phyloP scores from a whole-genome alignment of 164 flowering plant genomes.

The Tetracentron sinense region DNA sequence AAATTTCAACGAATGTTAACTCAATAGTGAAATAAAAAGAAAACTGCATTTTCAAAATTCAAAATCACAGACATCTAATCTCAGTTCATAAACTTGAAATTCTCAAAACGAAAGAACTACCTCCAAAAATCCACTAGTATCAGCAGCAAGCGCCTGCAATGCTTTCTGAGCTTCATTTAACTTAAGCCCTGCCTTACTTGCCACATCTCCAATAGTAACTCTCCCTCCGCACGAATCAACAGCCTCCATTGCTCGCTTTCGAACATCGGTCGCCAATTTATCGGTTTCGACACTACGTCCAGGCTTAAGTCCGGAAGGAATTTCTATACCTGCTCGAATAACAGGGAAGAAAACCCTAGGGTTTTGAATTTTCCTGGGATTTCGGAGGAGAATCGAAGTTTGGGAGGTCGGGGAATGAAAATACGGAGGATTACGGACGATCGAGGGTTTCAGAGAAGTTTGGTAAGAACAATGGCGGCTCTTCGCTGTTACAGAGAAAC shows the following conservation, averaged over 20 bases:
- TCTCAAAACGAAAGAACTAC: constrained; percentile 27
- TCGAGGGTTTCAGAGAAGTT: constrained; percentile 10
- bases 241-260: constrained; percentile 83
- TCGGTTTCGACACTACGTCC: constrained; percentile 71
- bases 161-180: constrained; percentile 75
- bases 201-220: constrained; percentile 87
- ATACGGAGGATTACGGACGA: constrained; percentile 12
- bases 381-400: constrained; percentile 19
- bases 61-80: background rate
- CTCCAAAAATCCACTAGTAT: constrained; percentile 89
- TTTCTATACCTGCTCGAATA: constrained; percentile 38
- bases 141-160: constrained; percentile 91
- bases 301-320: constrained; percentile 39
- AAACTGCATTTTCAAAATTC: background rate
- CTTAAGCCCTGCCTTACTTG: constrained; percentile 75
- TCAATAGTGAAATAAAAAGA: too few species aligned
- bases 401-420: constrained; percentile 10
- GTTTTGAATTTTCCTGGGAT: constrained; percentile 4
- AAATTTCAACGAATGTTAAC: too few species aligned
- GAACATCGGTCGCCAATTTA: constrained; percentile 58
- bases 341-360: constrained; percentile 23
- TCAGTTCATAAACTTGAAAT: background rate
- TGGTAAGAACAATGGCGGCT: constrained; percentile 9
- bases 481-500: constrained; percentile 32
- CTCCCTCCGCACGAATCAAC: constrained; percentile 77